These are phyloP conservation scores for Ceratocystis harringtonii DNA, from an alignment of 2,329 filamentous ascomycete genomes.

Conservation along the genomic window DNA sequence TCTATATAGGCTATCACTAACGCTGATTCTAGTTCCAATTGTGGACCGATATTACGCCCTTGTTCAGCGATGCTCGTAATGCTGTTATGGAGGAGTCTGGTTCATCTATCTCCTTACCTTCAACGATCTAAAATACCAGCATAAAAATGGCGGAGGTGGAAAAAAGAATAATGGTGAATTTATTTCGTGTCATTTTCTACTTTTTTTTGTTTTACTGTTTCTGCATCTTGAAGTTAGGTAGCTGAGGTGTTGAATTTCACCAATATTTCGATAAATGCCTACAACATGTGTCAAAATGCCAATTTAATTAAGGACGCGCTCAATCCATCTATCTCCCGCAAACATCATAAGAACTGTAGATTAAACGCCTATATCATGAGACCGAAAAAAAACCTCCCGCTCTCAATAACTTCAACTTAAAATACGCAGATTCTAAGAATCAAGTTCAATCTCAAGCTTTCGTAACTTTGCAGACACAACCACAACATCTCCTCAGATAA, in stretches of 20 bases:
- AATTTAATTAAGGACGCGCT: too few species aligned
- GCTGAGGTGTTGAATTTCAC: neutral
- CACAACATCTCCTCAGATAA: too few species aligned
- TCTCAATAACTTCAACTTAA: too few species aligned
- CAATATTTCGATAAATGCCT: neutral
- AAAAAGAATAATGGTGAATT: neutral
- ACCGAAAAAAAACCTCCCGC: too few species aligned
- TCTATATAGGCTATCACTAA: slow-evolving; percentile 19
- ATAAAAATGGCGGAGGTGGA: neutral
- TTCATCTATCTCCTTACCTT: neutral
- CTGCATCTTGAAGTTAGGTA: neutral
- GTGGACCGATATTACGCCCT: slow-evolving; percentile 68
- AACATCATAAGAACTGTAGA: too few species aligned
- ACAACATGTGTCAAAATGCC: too few species aligned
- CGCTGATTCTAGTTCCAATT: slow-evolving; percentile 48
- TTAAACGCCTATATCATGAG: too few species aligned
- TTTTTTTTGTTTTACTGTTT: neutral
- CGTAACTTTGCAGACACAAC: too few species aligned
- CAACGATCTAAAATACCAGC: neutral
- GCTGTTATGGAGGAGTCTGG: slow-evolving; percentile 33
- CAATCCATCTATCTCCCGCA: too few species aligned
- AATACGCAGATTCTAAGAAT: too few species aligned
- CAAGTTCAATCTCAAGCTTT: too few species aligned
- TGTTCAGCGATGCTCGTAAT: slow-evolving; percentile 53
- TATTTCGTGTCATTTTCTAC: neutral